Base-by-base conservation (phyloP, 306 rosid genomes). In the Quercus robur region DNA sequence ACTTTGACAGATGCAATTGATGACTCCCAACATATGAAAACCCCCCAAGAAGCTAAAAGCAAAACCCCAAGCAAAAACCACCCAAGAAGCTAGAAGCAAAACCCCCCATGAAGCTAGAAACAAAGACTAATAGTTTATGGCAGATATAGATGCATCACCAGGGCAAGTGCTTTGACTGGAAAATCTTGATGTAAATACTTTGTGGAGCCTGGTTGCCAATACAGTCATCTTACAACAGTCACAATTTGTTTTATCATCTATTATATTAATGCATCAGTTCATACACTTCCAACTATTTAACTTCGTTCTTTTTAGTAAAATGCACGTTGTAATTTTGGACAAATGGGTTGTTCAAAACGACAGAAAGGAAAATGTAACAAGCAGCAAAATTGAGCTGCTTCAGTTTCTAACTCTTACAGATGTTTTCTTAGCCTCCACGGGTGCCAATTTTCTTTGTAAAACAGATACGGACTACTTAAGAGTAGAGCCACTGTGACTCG, bases 21-120 rank as follows among this genome's bases (percentile, higher is more conserved):
- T 71, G 81, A 74, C 59, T 49, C 56, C 31, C 78, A 19, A 71
- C 73, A 63, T 72, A 78, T 49, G 63, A 56, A 79, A 75, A 72
- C 52, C 41, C 46, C 46, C 76, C 79, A 54, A 71, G 51, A 77
- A 75, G 58, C 5, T 14, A 49, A 59, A 46, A 25, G 21, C 56
- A 70, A 14, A 68, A 41, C 46, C 12, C 46, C 46, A 41, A 41
- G 3, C 46, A 41, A 41, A 41, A 41, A 41, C 46, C 46, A 41
- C 46, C 76, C 79, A 46, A 71, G 51, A 77, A 75, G 58, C 5
- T 23, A 49, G 61, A 46, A 25, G 21, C 56, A 46, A 14, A 68
- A 41, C 46, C 46, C 46, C 46, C 76, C 79, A 54, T 75, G 51
- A 77, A 75, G 38, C 5, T 14, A 49, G 75, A 46, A 25, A 12